A percentile compares a stretch with the other conserved stretches of the same genome.
These are phyloP conservation scores for Elsinoe fawcettii DNA, from an alignment of 2,329 filamentous ascomycete genomes.

Conservation along the genomic window DNA sequence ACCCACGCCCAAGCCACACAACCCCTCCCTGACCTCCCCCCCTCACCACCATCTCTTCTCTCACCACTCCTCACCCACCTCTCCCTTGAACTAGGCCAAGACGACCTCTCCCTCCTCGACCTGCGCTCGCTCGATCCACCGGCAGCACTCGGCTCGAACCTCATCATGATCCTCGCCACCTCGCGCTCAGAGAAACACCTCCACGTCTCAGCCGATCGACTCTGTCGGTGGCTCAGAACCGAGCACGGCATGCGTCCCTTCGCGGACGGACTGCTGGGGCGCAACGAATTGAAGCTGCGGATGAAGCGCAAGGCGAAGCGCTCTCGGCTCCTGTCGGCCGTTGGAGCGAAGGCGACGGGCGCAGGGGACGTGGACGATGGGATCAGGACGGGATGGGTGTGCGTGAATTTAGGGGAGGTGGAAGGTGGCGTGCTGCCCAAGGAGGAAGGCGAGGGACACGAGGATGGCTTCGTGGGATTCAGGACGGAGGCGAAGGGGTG, in stretches of 20 bases:
- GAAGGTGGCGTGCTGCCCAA: slow-evolving; percentile 58
- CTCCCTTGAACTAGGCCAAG: slow-evolving; percentile 77
- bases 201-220: slow-evolving; percentile 81
- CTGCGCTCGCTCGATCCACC: slow-evolving; percentile 77
- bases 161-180: slow-evolving; percentile 89
- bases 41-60: slow-evolving; percentile 63
- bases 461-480: slow-evolving; percentile 67
- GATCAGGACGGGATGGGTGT: slow-evolving; percentile 90
- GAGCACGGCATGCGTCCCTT: slow-evolving; percentile 64
- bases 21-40: slow-evolving; percentile 56
- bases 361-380: slow-evolving; percentile 67
- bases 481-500: slow-evolving; percentile 51
- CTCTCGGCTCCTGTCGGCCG: slow-evolving; percentile 69
- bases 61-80: slow-evolving; percentile 66
- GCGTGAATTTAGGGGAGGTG: slow-evolving; percentile 74
- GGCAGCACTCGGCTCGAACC: slow-evolving; percentile 74
- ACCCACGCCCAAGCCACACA: slow-evolving; percentile 45
- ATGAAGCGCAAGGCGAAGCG: slow-evolving; percentile 71
- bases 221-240: slow-evolving; percentile 75
- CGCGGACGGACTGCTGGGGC: slow-evolving; percentile 80
- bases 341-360: slow-evolving; percentile 50
- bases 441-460: slow-evolving; percentile 26
- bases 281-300: slow-evolving; percentile 86
- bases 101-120: slow-evolving; percentile 73
- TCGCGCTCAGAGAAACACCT: slow-evolving; percentile 89